Percentiles rank a stretch among this genome's conserved stretches.
These are phyloP conservation scores for Colletotrichum phormii DNA, from an alignment of 2,329 filamentous ascomycete genomes.

Conservation along the genomic window DNA sequence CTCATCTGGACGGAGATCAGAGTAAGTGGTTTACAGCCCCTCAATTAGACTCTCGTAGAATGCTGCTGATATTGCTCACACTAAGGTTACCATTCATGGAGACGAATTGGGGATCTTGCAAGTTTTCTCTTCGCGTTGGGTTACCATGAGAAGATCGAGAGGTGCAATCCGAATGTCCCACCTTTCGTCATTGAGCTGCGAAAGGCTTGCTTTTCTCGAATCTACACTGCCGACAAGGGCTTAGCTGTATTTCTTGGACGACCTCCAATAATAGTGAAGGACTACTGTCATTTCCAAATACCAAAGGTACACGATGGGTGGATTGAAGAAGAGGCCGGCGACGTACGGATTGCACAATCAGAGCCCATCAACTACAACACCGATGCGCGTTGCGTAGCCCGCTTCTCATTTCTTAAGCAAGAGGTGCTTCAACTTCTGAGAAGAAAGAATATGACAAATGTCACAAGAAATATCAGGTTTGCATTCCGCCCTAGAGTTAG, in stretches of 20 bases:
- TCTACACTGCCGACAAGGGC: background rate
- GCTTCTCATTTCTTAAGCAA: background rate
- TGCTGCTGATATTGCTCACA: constrained; percentile 27
- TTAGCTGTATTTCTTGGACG: background rate
- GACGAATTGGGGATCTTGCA: constrained; percentile 57
- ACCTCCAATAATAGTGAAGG: background rate
- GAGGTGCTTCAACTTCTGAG: background rate
- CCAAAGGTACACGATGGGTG: background rate
- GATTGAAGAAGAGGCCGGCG: background rate
- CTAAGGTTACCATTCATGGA: constrained; percentile 59
- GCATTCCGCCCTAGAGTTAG: background rate
- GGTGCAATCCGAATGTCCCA: background rate
- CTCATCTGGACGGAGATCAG: constrained; percentile 56
- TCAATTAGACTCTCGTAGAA: background rate
- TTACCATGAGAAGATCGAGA: constrained; percentile 52
- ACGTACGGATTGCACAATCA: background rate
- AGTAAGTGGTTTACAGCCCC: constrained; percentile 42
- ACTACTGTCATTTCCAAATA: background rate
- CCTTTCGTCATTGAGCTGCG: background rate
- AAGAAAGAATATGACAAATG: background rate
- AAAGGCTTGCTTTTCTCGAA: background rate
- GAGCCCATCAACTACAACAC: background rate
- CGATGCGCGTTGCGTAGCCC: background rate
- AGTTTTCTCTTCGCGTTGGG: constrained; percentile 60
- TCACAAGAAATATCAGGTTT: background rate